These are phyloP conservation scores for Trypanosoma conorhini DNA, from an alignment of 208 protist genomes.

Conservation along the genomic window DNA sequence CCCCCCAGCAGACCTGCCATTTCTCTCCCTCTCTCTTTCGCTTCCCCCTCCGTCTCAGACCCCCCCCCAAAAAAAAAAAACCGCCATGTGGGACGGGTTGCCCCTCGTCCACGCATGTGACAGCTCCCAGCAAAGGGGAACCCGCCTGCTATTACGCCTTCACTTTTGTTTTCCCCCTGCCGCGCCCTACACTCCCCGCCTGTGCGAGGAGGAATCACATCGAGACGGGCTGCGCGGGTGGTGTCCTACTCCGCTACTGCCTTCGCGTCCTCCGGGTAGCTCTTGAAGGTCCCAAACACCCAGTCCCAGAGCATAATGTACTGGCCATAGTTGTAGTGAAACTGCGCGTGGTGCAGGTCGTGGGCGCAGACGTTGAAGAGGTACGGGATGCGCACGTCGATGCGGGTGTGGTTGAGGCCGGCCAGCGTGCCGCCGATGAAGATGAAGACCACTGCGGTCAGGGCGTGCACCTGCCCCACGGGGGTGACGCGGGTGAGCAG, in stretches of 20 bases:
- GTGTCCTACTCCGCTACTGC: background rate
- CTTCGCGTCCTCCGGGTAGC: background rate
- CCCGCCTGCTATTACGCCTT: too few species aligned
- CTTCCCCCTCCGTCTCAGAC: too few species aligned
- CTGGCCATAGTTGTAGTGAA: constrained; percentile 90
- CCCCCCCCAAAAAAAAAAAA: too few species aligned
- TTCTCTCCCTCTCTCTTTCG: too few species aligned
- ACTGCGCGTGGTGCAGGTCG: constrained; percentile 90
- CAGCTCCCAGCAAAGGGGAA: too few species aligned
- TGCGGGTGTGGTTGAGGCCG: constrained; percentile 90
- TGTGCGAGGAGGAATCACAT: too few species aligned
- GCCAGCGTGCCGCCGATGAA: constrained; percentile 83
- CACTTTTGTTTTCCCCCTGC: too few species aligned
- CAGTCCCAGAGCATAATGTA: constrained; percentile 94
- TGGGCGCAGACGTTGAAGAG: constrained; percentile 87
- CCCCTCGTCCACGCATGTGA: too few species aligned
- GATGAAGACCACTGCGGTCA: constrained; percentile 70
- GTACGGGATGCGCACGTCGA: constrained; percentile 76
- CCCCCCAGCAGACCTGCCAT: too few species aligned
- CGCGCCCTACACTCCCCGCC: too few species aligned
- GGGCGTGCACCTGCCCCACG: constrained; percentile 57
- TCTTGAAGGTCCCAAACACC: constrained; percentile 84
- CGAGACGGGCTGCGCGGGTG: too few species aligned
- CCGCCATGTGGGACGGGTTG: too few species aligned
- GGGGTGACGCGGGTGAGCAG: constrained; percentile 63